Evolutionary conservation across 2,329 filamentous ascomycete species (phyloP), one percentile per base, ranked within the genome.

Genomic region (Macroventuria anomochaeta): DNA sequence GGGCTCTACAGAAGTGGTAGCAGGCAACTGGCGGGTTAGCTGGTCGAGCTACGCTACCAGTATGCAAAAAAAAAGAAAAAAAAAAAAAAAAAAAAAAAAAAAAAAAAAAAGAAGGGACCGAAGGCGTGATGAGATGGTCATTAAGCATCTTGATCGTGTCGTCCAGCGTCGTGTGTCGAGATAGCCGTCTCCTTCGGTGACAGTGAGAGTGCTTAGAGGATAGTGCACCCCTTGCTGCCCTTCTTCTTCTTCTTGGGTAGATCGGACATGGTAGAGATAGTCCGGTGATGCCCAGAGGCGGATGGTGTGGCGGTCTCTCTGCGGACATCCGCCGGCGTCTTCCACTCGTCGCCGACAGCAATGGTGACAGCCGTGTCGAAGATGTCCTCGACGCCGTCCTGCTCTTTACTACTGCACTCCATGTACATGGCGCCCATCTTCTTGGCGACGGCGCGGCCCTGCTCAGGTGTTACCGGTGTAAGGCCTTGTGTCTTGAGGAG

Each of bases 401-500:
- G 95, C 78, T 97, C 95, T 79, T 97, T 97, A 77, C 91, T 96
- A 74, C 92, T 96, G 83, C 95, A 99, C 79, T 99, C 95, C 85
- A 96, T 93, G 80, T 99, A 99, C 70, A 88, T 84, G 11, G 95
- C 95, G 59, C 88, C 87, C 95, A 99, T 99, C 79, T 93, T 95
- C 70, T 88, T 85, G 50, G 95, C 93, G 21, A 99, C 93, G 7
- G 86, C 84, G 72, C 89, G 85, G 59, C 93, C 95, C 77, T 99
- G 93, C 67, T 96, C 90, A 43, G 87, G 86, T 1, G 93, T 97
- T 41, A 99, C 93, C 5, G 95, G 95, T 2, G 93, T 97, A 55
- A 99, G 84, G 40, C 95, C 95, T 76, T 99, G 95, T 13, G 93
- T 96, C 80, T 96, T 97, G 77, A 99, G 91, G 75, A 99, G 92